These are phyloP conservation scores for Ilyonectria destructans DNA, from an alignment of 2,329 filamentous ascomycete species.

Conservation along the genomic window DNA sequence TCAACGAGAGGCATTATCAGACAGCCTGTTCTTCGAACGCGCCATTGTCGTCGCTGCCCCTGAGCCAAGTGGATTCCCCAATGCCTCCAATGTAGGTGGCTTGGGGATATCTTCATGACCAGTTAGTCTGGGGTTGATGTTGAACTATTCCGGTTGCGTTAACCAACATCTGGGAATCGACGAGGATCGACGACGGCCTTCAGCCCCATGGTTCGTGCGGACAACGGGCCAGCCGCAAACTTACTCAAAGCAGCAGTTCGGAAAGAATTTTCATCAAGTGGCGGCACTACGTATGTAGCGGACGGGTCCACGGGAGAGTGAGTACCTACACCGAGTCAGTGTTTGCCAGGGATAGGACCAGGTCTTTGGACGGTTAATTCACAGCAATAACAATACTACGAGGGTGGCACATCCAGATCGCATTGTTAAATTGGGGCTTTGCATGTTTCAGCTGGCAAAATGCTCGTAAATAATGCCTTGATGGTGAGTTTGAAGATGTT, in stretches of 20 bases:
- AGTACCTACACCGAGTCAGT: constrained; percentile 8
- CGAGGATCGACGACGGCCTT: constrained; percentile 16
- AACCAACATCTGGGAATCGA: constrained; percentile 26
- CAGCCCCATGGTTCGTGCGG: constrained; percentile 10
- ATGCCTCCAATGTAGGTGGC: constrained; percentile 20
- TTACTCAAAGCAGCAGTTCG: constrained; percentile 4
- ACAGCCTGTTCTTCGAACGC: constrained; percentile 24
- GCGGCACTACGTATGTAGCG: constrained; percentile 1
- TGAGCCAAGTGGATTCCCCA: constrained; percentile 27
- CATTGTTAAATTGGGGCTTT: constrained; percentile 7
- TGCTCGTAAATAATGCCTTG: neutral
- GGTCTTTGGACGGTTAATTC: neutral
- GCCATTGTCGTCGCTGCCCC: constrained; percentile 22
- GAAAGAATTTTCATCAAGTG: constrained; percentile 21
- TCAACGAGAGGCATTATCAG: constrained; percentile 25
- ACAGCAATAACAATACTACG: neutral
- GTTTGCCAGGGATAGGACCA: neutral
- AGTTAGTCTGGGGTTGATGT: constrained; percentile 37
- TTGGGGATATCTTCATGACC: constrained; percentile 26
- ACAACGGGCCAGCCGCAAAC: neutral
- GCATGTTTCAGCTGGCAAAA: constrained; percentile 16
- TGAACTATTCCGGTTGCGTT: constrained; percentile 18
- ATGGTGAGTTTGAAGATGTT: constrained; percentile 9
- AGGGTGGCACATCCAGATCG: neutral
- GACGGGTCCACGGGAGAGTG: constrained; percentile 9